Percentiles rank a stretch among this genome's conserved stretches.
These are phyloP conservation scores for Ceratocystis huliohia DNA, from an alignment of 2,329 filamentous ascomycete genomes.

Conservation along the genomic window DNA sequence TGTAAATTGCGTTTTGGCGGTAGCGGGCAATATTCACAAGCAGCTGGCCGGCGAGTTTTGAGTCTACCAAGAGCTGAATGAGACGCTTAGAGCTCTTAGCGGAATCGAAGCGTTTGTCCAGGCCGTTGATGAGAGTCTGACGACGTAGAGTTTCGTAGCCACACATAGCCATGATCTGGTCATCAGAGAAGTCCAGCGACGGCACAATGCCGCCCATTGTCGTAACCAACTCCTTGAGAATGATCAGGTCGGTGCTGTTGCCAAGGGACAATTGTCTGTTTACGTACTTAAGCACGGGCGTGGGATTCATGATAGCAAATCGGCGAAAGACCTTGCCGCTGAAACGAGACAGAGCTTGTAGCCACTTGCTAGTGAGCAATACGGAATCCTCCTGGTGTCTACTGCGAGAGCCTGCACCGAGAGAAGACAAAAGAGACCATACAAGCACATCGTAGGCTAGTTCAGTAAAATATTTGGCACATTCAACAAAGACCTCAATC, in stretches of 20 bases:
- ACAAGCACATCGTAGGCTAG: conserved; percentile 86
- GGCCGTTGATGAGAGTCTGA: conserved; percentile 65
- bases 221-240: conserved; percentile 77
- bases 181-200: conserved; percentile 75
- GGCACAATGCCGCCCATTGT: conserved; percentile 91
- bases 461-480: conserved; percentile 83
- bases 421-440: conserved; percentile 75
- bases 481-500: conserved; percentile 89
- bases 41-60: conserved; percentile 65
- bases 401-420: conserved; percentile 48
- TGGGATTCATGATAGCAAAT: conserved; percentile 71
- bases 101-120: conserved; percentile 70
- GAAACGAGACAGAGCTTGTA: conserved; percentile 81
- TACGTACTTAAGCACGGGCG: conserved; percentile 80
- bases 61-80: conserved; percentile 64
- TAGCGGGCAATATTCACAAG: conserved; percentile 88
- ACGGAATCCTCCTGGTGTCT: conserved; percentile 50
- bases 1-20: conserved; percentile 72
- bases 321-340: conserved; percentile 80
- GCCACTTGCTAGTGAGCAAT: conserved; percentile 75
- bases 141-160: conserved; percentile 68
- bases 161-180: conserved; percentile 76
- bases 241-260: conserved; percentile 81
- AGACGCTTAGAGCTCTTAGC: conserved; percentile 65
- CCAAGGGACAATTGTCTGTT: conserved; percentile 68